Percentiles rank a stretch among this genome's conserved stretches.
Evolutionary conservation across 495 filamentous ascomycete genomes (phyloP).

Genomic region (Cryomyces minteri): DNA sequence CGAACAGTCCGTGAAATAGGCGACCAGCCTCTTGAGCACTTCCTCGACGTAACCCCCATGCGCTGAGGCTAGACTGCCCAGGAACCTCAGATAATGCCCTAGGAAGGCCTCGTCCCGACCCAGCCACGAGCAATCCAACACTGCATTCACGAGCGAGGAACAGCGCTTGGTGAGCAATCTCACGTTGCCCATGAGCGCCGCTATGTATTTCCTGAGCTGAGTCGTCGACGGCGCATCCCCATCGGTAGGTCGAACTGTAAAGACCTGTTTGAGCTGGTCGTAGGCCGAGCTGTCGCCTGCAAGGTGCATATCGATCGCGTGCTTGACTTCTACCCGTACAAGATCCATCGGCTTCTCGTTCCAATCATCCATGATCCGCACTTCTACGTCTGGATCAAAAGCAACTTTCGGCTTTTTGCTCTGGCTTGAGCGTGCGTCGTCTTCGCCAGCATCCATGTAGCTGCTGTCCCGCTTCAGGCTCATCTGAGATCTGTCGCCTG

Average conservation of each 20-base stretch:
- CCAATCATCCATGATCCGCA: conserved; percentile 35
- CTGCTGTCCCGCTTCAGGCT: conserved; percentile 9
- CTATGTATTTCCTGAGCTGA: conserved; percentile 51
- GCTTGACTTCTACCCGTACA: conserved; percentile 49
- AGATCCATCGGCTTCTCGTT: conserved; percentile 38
- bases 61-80: conserved; percentile 63
- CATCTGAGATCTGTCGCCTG: conserved; percentile 5
- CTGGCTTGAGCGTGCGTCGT: conserved; percentile 2
- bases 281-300: conserved; percentile 50
- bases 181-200: conserved; percentile 57
- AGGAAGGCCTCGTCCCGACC: conserved; percentile 68
- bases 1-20: conserved; percentile 44
- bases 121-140: conserved; percentile 67
- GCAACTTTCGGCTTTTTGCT: conserved; percentile 48
- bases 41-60: conserved; percentile 45
- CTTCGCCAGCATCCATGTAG: conserved; percentile 8
- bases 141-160: conserved; percentile 49
- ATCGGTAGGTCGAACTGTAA: conserved; percentile 27
- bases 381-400: conserved; percentile 55
- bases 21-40: conserved; percentile 63
- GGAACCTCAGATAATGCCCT: conserved; percentile 57
- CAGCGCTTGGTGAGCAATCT: conserved; percentile 54
- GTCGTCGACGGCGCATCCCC: conserved; percentile 30
- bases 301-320: conserved; percentile 21
- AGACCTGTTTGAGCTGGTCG: conserved; percentile 51